Evolutionary conservation across 352 stramenopile species (phyloP), one percentile per base, ranked within the genome.

Genomic region (Phytophthora hybrid): DNA sequence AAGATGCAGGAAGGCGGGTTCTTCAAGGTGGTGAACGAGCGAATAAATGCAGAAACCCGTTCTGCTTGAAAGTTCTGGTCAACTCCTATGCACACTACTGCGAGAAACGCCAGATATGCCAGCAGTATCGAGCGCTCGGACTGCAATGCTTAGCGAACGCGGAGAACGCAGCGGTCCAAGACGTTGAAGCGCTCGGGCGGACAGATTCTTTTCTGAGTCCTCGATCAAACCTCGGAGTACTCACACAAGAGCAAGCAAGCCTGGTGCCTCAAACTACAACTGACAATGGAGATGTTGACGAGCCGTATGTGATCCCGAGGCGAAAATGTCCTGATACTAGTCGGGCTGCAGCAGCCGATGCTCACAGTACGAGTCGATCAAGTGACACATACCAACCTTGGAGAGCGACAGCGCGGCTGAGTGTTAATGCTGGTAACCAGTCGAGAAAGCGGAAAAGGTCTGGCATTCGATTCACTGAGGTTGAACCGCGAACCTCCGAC

Each of bases 11-110:
- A 52, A 52, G 44, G 13, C 13, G 9, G n/a, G 10, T 52, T 52
- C 5, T 19, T 4, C 51, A 23, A 56, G 18, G 29, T 39, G 29
- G 44, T 4, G 21, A 62, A n/a, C 6, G 34, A 51, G 21, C 6
- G 11, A 65, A 46, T 29, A 14, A 46, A 14, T 87, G 80, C 64
- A 41, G 44, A 57, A 92, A 89, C 37, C 81, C 84, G 49, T 87
- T 89, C 59, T 92, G 82, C 26, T 58, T 61, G 18, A 59, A 56
- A 5, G 41, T 16, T 32, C 56, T 89, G 51, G 26, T 16, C 19
- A 90, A 80, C 63, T 63, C 53, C n/a, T 69, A 70, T 18, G 58
- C 66, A 18, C 54, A 51, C 5, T 92, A 79, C 63, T 92, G 82
- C 52, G 73, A 82, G 31, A 68, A 79, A 14, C 82, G 65, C 31